Base-by-base conservation (phyloP, 345 rosid genomes). In the Linum tenue region DNA sequence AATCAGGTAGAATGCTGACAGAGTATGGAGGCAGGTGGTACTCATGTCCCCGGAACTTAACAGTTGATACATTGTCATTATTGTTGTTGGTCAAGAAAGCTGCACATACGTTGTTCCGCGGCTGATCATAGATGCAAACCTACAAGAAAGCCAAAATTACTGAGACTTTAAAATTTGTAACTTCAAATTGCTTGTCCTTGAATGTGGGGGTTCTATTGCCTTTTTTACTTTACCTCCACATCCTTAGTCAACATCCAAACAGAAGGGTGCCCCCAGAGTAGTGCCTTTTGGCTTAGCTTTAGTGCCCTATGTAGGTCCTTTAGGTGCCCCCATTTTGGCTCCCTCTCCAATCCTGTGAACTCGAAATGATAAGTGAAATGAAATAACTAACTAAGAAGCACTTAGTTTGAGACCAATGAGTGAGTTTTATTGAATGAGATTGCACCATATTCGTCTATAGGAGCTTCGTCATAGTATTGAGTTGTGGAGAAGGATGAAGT, bases 1-100 rank as follows among this genome's bases (percentile, higher is more conserved):
- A 62, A 39, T 62, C 64, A 14, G 64, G 64, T 4, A 62, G 64
- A 41, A 62, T 38, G 64, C 64, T 62, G 64, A 62, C 41, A 35
- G 64, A 62, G 6, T 7, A 16, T 11, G 64, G 64, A 39, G 64
- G 64, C 31, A 62, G 50, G 50, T 38, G 16, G 50, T 39, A 62
- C 11, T 39, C 6, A 4, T 14, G 44, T 15, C 42, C 42, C 35
- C 42, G 11, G 11, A 39, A 62, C 48, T 41, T 62, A 10, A 38
- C 64, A 12, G 40, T 40, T 5, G 17, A 17, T 12, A 7, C 31
- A 39, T 38, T 2, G 2, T 62, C 17, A 31, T 48, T 62, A 35
- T 39, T 39, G 50, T 62, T 36, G 50, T 62, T 62, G n/a, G 64
- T n/a, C 64, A 62, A 35, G 64, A 62, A 62, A 12, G 64, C 64